Conservation (phyloP, 139 green algal genomes). For the Closterium sp. region DNA sequence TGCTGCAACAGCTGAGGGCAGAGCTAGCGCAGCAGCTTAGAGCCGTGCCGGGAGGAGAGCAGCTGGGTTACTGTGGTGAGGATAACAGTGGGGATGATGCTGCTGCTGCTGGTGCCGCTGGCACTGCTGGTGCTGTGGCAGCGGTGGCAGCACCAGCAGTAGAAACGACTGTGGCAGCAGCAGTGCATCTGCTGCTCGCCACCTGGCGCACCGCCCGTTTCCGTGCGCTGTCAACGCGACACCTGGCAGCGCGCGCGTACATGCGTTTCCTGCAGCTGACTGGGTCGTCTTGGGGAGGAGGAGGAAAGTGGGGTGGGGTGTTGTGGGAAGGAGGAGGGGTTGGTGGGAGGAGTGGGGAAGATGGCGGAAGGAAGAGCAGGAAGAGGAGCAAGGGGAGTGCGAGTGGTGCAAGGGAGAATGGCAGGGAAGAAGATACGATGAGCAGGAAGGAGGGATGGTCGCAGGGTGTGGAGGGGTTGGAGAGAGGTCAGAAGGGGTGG, state of each 20-base stretch:
- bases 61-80: neutral
- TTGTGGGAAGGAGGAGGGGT: neutral
- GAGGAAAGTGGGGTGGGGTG: neutral
- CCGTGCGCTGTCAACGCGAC: neutral
- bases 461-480: no score
- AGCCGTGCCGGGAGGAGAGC: neutral
- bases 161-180: neutral
- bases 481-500: neutral
- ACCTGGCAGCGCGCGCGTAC: neutral
- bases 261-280: neutral
- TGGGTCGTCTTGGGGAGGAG: neutral
- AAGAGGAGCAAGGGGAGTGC: neutral
- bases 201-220: neutral
- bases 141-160: neutral
- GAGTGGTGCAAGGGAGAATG: neutral
- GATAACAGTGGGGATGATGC: neutral
- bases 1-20: no score
- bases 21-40: neutral
- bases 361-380: neutral
- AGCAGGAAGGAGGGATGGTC: no score
- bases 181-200: neutral
- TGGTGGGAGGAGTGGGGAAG: neutral
- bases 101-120: neutral
- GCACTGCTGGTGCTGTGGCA: no score
- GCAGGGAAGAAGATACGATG: no score